Percentiles rank a stretch among this genome's conserved stretches.
Conservation (phyloP, 2,329 filamentous ascomycete genomes). For the Neopestalotiopsis sp. region DNA sequence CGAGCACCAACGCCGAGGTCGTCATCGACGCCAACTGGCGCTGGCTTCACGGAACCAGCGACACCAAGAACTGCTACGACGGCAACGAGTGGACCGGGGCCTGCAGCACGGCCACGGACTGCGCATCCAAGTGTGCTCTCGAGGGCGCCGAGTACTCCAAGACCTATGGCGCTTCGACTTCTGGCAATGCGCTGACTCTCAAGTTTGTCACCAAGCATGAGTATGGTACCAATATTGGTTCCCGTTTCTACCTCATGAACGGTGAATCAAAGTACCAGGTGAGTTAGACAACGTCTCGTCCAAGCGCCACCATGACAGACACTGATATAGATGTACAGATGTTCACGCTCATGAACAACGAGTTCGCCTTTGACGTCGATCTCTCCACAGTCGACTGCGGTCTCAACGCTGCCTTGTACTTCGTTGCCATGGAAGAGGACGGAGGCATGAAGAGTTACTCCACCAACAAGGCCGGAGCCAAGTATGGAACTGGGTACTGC, state of each 20-base stretch:
- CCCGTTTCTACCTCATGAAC: slow-evolving; percentile 65
- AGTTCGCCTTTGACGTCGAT: slow-evolving; percentile 70
- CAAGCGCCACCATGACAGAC: not conserved
- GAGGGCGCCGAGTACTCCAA: slow-evolving; percentile 52
- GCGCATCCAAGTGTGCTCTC: slow-evolving; percentile 50
- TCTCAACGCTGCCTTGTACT: slow-evolving; percentile 68
- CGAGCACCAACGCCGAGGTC: slow-evolving; percentile 48
- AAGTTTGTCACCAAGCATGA: slow-evolving; percentile 58
- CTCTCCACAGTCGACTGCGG: slow-evolving; percentile 66
- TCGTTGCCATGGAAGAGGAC: slow-evolving; percentile 60
- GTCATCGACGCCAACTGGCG: slow-evolving; percentile 61
- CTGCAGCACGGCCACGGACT: slow-evolving; percentile 46
- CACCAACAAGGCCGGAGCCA: slow-evolving; percentile 60
- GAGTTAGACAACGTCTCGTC: not conserved
- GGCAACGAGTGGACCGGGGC: slow-evolving; percentile 46
- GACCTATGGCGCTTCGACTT: slow-evolving; percentile 55
- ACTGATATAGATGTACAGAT: slow-evolving; percentile 32
- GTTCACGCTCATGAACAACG: slow-evolving; percentile 63
- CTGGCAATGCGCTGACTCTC: slow-evolving; percentile 52
- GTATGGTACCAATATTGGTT: slow-evolving; percentile 46
- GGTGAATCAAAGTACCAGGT: slow-evolving; percentile 59
- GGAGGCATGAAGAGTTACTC: slow-evolving; percentile 54
- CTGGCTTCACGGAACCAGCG: slow-evolving; percentile 50
- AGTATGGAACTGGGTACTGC: slow-evolving; percentile 66
- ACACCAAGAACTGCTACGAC: slow-evolving; percentile 55